Evolutionary conservation across 2,329 filamentous ascomycete species (phyloP), one percentile per base, ranked within the genome.

Genomic region (Aspergillus novofumigatus): DNA sequence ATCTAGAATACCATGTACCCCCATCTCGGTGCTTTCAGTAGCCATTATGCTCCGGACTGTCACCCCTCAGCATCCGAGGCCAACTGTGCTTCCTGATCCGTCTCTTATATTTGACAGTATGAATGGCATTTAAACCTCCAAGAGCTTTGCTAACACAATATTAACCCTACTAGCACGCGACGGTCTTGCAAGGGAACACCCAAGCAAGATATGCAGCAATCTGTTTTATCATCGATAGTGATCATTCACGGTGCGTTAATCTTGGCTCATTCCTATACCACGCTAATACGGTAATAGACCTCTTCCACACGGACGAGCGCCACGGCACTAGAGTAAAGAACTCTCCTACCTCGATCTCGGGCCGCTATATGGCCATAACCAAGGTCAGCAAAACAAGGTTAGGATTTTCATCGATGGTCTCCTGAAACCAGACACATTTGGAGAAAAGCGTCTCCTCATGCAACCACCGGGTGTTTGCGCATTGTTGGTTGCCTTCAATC

Each of bases 201-300:
- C 73, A 1, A 76, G 75, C 23, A 77, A 75, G 2, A 62, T 82
- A 51, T 82, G 79, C 0, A 75, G 70, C 38, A 73, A 78, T 60
- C 66, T 81, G 8, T 78, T 82, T 55, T 80, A 79, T 42, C 74
- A 21, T 80, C 80, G 0, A 80, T 78, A 2, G 77, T 82, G 52
- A 80, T 82, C 57, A 82, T 81, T 21, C 80, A 82, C 54, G 80
- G 67, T 69, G 72, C 79, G 29, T 80, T 80, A 60, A 68, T 17
- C 23, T 9, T 48, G 9, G 10, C 14, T 4, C 26, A 17, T n/a
- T 10, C 26, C 8, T 21, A 11, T 9, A 2, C 3, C 7, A 7
- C 35, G 14, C 54, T 52, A 9, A 52, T 38, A 1, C 9, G 9
- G 17, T 17, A 9, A 4, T 21, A 56, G 54, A 56, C 35, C 44